These are phyloP conservation scores for Pedinophyceae sp. DNA, from an alignment of 139 green algal genomes.

Conservation along the genomic window DNA sequence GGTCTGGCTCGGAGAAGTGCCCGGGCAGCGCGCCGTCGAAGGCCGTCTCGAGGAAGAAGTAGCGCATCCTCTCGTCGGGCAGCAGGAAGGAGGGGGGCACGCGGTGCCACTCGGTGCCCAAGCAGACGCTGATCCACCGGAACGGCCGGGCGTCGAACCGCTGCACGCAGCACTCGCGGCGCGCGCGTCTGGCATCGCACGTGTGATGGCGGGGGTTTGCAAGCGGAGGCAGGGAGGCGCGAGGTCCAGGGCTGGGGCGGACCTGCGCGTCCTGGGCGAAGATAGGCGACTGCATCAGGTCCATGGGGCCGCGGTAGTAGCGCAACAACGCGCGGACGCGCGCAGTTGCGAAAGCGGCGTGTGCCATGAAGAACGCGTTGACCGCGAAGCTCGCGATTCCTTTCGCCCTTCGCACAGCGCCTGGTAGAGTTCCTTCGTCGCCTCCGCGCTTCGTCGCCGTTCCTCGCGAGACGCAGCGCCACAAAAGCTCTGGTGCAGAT, in stretches of 20 bases:
- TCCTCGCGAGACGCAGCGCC: neutral
- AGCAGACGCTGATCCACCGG: conserved; percentile 28
- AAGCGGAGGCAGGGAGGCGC: neutral
- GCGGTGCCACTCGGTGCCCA: conserved; percentile 62
- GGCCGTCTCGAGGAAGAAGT: neutral
- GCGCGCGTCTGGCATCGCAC: neutral
- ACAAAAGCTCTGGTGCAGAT: neutral
- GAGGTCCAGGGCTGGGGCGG: neutral
- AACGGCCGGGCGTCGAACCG: neutral
- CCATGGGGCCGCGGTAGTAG: conserved; percentile 37
- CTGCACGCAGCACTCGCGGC: neutral
- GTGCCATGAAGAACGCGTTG: neutral
- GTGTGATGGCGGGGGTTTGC: neutral
- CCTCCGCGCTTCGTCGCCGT: neutral
- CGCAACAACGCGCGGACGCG: conserved; percentile 17
- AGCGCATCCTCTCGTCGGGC: conserved; percentile 12
- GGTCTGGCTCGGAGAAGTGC: conserved; percentile 14
- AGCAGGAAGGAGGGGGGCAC: conserved; percentile 73
- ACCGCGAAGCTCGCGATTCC: neutral
- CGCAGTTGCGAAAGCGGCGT: neutral
- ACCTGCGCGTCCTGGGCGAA: conserved; percentile 16
- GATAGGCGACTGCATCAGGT: no score
- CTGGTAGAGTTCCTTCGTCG: neutral
- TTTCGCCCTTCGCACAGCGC: neutral
- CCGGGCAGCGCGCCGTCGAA: conserved; percentile 25